Conservation (phyloP, 2,329 filamentous ascomycete genomes). For the Colletotrichum destructivum region DNA sequence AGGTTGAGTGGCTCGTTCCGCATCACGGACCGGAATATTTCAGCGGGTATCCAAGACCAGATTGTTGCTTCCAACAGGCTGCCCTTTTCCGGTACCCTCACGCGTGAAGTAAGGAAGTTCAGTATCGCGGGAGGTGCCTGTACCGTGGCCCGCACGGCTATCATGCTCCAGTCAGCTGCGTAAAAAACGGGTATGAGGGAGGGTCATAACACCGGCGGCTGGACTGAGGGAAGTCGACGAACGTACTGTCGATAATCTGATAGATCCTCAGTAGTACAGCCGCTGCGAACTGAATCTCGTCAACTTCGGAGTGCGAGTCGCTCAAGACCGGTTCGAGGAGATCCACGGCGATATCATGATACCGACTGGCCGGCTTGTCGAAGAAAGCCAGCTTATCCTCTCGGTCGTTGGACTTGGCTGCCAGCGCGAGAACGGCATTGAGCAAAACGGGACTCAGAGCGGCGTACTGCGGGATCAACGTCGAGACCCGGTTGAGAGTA, state of each 20-base stretch:
- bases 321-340: neutral
- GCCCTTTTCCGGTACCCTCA: neutral
- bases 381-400: neutral
- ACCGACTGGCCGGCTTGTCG: slow-evolving; percentile 26
- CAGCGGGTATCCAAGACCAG: slow-evolving; percentile 12
- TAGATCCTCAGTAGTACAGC: slow-evolving; percentile 25
- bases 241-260: slow-evolving; percentile 2
- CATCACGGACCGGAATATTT: slow-evolving; percentile 26
- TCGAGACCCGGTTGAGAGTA: neutral
- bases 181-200: neutral
- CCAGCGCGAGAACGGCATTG: slow-evolving; percentile 17
- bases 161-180: neutral
- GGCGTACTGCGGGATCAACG: slow-evolving; percentile 9
- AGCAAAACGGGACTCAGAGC: slow-evolving; percentile 19
- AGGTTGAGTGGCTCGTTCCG: slow-evolving; percentile 11
- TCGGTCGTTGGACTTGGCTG: slow-evolving; percentile 13
- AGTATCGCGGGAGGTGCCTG: slow-evolving; percentile 3
- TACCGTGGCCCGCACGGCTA: neutral
- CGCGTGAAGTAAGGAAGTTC: slow-evolving; percentile 7
- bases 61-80: slow-evolving; percentile 9
- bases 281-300: slow-evolving; percentile 3
- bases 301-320: neutral
- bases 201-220: neutral
- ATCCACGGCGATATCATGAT: neutral
- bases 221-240: neutral